phyloP scores from a whole-genome alignment of 495 filamentous ascomycete genomes.

The Aspergillus taichungensis region DNA sequence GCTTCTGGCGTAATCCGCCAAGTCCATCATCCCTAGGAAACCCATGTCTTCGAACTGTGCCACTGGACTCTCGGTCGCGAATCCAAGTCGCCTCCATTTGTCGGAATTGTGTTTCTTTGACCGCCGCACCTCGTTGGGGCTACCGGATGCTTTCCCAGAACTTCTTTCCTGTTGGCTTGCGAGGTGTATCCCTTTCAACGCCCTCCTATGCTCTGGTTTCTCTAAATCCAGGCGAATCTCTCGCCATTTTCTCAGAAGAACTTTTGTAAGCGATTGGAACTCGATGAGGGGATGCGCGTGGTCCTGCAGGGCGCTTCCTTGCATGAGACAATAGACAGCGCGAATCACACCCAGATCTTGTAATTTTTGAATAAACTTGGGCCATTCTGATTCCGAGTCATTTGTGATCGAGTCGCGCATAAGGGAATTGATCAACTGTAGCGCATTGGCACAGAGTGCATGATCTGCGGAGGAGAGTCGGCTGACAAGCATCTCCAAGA shows the following conservation, averaged over 20 bases:
- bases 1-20: constrained; percentile 86
- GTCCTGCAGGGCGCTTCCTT: constrained; percentile 87
- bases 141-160: constrained; percentile 21
- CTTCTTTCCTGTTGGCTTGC: constrained; percentile 64
- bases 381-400: constrained; percentile 75
- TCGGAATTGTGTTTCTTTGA: constrained; percentile 67
- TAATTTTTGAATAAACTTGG: constrained; percentile 83
- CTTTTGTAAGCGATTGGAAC: constrained; percentile 87
- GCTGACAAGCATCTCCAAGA: constrained; percentile 86
- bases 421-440: constrained; percentile 90
- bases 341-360: constrained; percentile 93
- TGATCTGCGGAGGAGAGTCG: constrained; percentile 90
- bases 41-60: constrained; percentile 78
- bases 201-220: constrained; percentile 78
- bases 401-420: constrained; percentile 89
- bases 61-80: constrained; percentile 80
- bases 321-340: constrained; percentile 85
- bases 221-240: constrained; percentile 78
- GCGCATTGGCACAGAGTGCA: constrained; percentile 87
- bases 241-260: constrained; percentile 84
- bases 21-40: constrained; percentile 94
- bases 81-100: constrained; percentile 89
- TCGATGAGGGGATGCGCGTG: constrained; percentile 85
- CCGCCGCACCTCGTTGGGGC: constrained; percentile 43
- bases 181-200: constrained; percentile 73